Percentiles rank a stretch among this genome's conserved stretches.
These are phyloP conservation scores for Apiospora aurea DNA, from an alignment of 2,329 filamentous ascomycete species.

Conservation along the genomic window DNA sequence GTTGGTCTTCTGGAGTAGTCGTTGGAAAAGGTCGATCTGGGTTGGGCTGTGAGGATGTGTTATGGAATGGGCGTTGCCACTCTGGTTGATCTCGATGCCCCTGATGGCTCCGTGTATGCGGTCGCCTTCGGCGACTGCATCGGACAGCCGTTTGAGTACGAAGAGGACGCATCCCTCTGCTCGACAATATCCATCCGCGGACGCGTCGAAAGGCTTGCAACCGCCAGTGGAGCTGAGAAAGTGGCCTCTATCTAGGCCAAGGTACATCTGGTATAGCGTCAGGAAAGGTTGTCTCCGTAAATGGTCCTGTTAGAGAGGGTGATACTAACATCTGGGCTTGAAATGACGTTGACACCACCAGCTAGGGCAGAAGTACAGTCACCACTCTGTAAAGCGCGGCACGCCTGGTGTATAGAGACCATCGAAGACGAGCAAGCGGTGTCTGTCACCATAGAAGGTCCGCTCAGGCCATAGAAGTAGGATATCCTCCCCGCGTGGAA, in stretches of 20 bases:
- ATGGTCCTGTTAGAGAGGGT: too few relatives aligned
- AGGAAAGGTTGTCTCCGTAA: neutral
- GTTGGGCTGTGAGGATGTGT: slow-evolving; percentile 30
- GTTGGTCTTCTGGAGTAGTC: slow-evolving; percentile 24
- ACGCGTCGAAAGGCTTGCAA: slow-evolving; percentile 31
- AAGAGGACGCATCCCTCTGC: slow-evolving; percentile 30
- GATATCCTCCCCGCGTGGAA: slow-evolving; percentile 31
- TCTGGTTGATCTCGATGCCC: slow-evolving; percentile 28
- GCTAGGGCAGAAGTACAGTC: slow-evolving; percentile 28
- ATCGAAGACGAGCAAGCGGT: slow-evolving; percentile 31
- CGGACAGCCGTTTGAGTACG: slow-evolving; percentile 27
- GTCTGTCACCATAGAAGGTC: slow-evolving; percentile 29
- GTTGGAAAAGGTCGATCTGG: slow-evolving; percentile 26
- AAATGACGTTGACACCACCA: slow-evolving; percentile 30
- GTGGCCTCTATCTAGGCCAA: slow-evolving; percentile 29
- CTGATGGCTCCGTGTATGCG: slow-evolving; percentile 30
- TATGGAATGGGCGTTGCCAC: slow-evolving; percentile 31
- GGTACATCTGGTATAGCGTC: slow-evolving; percentile 27
- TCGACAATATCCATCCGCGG: slow-evolving; percentile 30
- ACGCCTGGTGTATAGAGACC: slow-evolving; percentile 30
- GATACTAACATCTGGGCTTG: slow-evolving; percentile 30
- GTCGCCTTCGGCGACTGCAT: slow-evolving; percentile 30
- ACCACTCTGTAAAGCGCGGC: slow-evolving; percentile 25
- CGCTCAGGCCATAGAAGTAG: slow-evolving; percentile 29
- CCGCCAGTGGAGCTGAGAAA: slow-evolving; percentile 29